phyloP scores from a whole-genome alignment of 73 alveolate species.

The Tetrahymena elliotti region DNA sequence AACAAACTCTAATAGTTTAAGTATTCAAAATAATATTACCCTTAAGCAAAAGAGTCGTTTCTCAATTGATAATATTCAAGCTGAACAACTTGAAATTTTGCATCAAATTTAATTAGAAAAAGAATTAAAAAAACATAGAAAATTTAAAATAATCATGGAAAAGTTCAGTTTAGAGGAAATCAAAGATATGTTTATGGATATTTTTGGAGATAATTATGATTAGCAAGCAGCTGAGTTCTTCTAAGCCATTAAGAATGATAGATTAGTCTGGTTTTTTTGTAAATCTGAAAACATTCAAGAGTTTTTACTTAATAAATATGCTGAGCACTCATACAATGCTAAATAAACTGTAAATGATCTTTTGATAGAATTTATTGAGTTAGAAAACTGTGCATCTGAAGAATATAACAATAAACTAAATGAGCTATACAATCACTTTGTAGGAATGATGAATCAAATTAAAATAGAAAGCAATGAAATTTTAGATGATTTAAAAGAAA shows the following conservation, averaged over 20 bases:
- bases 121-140: background rate
- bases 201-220: background rate
- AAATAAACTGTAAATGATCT: background rate
- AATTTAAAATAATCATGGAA: background rate
- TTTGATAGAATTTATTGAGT: background rate
- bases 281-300: background rate
- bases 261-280: background rate
- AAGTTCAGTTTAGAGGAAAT: background rate
- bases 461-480: background rate
- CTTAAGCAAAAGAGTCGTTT: background rate
- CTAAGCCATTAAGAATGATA: background rate
- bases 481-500: background rate
- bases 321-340: background rate
- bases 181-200: background rate
- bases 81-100: background rate
- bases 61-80: background rate
- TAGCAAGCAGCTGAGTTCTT: background rate
- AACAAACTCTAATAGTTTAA: background rate
- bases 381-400: background rate
- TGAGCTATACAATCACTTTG: background rate
- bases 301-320: background rate
- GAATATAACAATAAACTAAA: background rate
- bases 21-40: background rate
- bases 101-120: background rate
- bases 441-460: background rate